phyloP scores from a whole-genome alignment of 257 asterid species.

The Petrea volubilis region DNA sequence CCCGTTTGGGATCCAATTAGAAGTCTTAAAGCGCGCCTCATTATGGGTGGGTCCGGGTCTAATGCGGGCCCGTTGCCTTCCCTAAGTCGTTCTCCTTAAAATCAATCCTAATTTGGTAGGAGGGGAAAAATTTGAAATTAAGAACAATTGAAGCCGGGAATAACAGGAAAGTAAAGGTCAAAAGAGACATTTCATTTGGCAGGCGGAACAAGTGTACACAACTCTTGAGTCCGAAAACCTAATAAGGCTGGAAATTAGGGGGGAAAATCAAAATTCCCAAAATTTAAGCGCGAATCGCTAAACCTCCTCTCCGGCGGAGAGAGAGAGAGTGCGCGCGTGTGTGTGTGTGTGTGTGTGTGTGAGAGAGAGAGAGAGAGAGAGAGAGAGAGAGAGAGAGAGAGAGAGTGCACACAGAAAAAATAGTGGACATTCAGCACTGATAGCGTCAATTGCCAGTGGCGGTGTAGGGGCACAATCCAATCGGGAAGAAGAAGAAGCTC shows the following conservation, averaged over 20 bases:
- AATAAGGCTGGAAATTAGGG: neutral
- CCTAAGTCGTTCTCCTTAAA: too few relatives aligned
- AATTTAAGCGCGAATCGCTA: conserved; percentile 32
- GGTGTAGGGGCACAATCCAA: neutral
- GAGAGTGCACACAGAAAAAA: neutral
- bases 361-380: neutral
- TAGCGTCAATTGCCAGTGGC: neutral
- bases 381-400: neutral
- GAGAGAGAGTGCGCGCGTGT: neutral
- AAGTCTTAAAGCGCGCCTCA: too few relatives aligned
- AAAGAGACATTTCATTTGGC: neutral
- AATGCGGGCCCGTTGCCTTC: too few relatives aligned
- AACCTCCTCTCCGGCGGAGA: conserved; percentile 1
- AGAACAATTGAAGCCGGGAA: too few relatives aligned
- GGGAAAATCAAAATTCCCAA: neutral
- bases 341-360: too few relatives aligned
- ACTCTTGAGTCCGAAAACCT: neutral
- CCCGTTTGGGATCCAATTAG: too few relatives aligned
- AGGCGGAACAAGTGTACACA: neutral
- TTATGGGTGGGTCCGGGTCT: too few relatives aligned
- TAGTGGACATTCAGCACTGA: conserved; percentile 16
- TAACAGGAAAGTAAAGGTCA: neutral
- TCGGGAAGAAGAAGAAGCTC: neutral
- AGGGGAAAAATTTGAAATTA: too few relatives aligned
- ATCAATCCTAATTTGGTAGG: too few relatives aligned